phyloP scores from a whole-genome alignment of 805 yeast species.

The Wickerhamomyces hampshirensis region DNA sequence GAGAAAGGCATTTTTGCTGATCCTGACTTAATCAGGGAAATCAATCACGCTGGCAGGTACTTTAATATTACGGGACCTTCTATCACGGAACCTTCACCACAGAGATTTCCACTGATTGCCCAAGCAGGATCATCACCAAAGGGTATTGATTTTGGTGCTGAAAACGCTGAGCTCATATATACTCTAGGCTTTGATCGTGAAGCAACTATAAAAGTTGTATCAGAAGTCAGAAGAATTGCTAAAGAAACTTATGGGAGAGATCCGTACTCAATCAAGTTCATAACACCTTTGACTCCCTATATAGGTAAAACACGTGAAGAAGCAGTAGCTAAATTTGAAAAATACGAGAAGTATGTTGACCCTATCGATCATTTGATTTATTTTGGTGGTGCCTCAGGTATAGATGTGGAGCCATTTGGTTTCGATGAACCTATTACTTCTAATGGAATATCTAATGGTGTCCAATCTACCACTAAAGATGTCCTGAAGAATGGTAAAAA shows the following conservation, averaged over 20 bases:
- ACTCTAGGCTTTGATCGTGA: constrained; percentile 27
- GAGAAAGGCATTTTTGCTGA: constrained; percentile 25
- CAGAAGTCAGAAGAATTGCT: constrained; percentile 26
- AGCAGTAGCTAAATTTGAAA: constrained; percentile 29
- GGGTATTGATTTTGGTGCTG: constrained; percentile 38
- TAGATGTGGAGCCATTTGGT: too few species aligned
- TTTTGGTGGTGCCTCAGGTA: too few species aligned
- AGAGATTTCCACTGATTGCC: constrained; percentile 36
- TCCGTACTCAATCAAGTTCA: constrained; percentile 30
- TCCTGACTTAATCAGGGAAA: constrained; percentile 31
- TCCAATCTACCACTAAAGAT: too few species aligned
- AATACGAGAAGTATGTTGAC: constrained; percentile 23
- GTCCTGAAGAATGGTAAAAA: too few species aligned
- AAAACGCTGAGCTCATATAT: constrained; percentile 35
- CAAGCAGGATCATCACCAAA: constrained; percentile 38
- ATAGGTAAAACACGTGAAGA: constrained; percentile 35
- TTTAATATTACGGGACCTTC: constrained; percentile 27
- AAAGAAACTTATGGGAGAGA: constrained; percentile 28
- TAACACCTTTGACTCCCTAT: constrained; percentile 28
- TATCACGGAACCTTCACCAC: constrained; percentile 36
- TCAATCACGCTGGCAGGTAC: constrained; percentile 34
- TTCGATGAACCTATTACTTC: too few species aligned
- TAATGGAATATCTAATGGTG: too few species aligned
- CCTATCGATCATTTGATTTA: constrained; percentile 34
- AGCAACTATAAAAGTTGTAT: constrained; percentile 7